Evolutionary conservation across 2,329 filamentous ascomycete species (phyloP).

Genomic region (Zelopaecilomyces penicillatus): DNA sequence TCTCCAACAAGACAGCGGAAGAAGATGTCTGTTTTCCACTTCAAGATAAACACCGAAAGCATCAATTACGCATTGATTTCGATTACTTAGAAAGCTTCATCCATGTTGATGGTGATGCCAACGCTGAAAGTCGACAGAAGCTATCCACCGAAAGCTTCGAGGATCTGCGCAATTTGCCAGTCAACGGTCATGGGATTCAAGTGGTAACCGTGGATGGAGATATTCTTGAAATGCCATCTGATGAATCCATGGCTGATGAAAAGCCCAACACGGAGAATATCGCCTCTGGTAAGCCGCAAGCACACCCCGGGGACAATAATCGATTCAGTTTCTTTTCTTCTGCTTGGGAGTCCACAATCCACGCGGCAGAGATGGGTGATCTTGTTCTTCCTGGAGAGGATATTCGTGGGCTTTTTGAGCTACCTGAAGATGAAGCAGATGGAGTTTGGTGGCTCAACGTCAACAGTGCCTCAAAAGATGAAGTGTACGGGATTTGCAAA

Average conservation of each 20-base stretch:
- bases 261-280: slow-evolving; percentile 31
- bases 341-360: slow-evolving; percentile 85
- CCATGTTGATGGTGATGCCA: slow-evolving; percentile 45
- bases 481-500: slow-evolving; percentile 80
- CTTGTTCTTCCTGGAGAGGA: slow-evolving; percentile 83
- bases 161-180: slow-evolving; percentile 22
- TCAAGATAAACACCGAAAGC: slow-evolving; percentile 56
- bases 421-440: slow-evolving; percentile 53
- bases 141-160: slow-evolving; percentile 27
- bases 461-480: slow-evolving; percentile 80
- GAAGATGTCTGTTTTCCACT: slow-evolving; percentile 85
- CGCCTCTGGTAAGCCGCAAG: slow-evolving; percentile 30
- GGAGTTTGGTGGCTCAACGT: slow-evolving; percentile 99
- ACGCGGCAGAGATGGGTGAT: slow-evolving; percentile 80
- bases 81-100: slow-evolving; percentile 93
- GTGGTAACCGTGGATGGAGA: slow-evolving; percentile 48
- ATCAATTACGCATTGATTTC: slow-evolving; percentile 79
- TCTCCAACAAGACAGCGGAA: slow-evolving; percentile 63
- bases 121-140: slow-evolving; percentile 41
- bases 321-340: slow-evolving; percentile 97
- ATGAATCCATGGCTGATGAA: slow-evolving; percentile 36
- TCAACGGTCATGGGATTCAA: slow-evolving; percentile 22
- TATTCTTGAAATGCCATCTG: slow-evolving; percentile 44
- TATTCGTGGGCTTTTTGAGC: slow-evolving; percentile 74
- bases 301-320: slow-evolving; percentile 51